Conservation (phyloP, 306 rosid genomes). For the Trifolium dubium region DNA sequence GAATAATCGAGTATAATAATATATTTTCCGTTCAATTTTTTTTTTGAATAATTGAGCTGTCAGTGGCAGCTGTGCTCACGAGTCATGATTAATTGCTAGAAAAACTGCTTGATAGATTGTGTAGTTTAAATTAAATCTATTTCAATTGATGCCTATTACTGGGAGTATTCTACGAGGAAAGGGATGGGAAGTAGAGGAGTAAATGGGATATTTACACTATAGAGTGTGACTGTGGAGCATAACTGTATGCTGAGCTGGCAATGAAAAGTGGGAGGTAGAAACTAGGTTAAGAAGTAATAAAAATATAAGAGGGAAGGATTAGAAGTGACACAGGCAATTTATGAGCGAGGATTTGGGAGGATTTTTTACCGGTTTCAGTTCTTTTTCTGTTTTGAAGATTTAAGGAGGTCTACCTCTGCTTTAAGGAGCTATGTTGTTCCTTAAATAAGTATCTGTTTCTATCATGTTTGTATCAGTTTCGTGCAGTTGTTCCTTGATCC, state of each 20-base stretch:
- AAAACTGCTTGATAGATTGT: slow-evolving; percentile 22
- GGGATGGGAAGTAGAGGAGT: not conserved
- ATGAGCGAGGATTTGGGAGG: not conserved
- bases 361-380: too few relatives aligned
- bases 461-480: slow-evolving; percentile 4
- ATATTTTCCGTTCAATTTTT: too few relatives aligned
- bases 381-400: not conserved
- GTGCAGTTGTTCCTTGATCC: not conserved
- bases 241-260: not conserved
- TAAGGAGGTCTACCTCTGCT: not conserved
- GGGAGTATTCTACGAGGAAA: not conserved
- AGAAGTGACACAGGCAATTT: not conserved
- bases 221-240: not conserved
- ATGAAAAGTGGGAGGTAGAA: slow-evolving; percentile 2
- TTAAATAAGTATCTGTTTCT: slow-evolving; percentile 10
- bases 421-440: slow-evolving; percentile 1
- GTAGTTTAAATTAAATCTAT: slow-evolving; percentile 8
- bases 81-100: not conserved
- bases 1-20: too few relatives aligned
- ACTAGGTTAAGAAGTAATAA: slow-evolving; percentile 9
- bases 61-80: not conserved
- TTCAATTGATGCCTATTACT: not conserved
- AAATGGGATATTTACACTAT: not conserved
- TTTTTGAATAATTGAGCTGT: too few relatives aligned
- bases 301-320: slow-evolving; percentile 8